Evolutionary conservation across 2,329 filamentous ascomycete genomes (phyloP), one percentile per base, ranked within the genome.

Genomic region (Periconia digitata): DNA sequence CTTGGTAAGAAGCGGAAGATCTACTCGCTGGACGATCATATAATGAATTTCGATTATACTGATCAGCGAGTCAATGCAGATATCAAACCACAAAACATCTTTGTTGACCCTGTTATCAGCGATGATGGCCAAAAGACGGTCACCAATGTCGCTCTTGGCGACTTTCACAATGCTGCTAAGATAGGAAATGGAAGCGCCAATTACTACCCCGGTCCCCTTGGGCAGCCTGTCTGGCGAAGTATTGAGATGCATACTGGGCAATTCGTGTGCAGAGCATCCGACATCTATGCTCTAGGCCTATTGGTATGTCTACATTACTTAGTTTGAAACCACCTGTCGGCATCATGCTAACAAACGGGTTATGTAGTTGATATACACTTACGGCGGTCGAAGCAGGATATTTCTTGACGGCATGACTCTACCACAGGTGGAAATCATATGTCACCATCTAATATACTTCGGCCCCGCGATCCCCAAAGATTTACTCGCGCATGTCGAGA

Each of bases 171-270:
- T 43, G 59, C 64, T 55, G 68, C 55, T 47, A 66, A 71, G 54
- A 52, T 54, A n/a, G 51, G 69, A 54, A 48, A 50, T 29, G 60
- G 58, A 57, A 50, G 60, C 43, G 42, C 54, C 43, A 53, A 53
- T 52, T 48, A 59, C 17, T 64, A 59, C 6, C 57, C 54, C 46
- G 47, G 64, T 57, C 60, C 60, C 49, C 57, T 72, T 55, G 69
- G 69, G 15, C 72, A 74, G 52, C 62, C 50, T 16, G 73, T 74
- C 66, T 73, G 69, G 70, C 66, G 67, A 58, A 73, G 70, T 57
- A 70, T 62, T 46, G 70, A 74, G 62, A 67, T 60, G 49, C 66
- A 72, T 51, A 67, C 65, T 6, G 66, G 66, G 53, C 62, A 51
- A 29, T 62, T 62, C 24, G 46, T 68, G 34, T 62, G 56, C 6